Conservation (phyloP, 202 grass and related monocot species). For the Eragrostis tef region DNA sequence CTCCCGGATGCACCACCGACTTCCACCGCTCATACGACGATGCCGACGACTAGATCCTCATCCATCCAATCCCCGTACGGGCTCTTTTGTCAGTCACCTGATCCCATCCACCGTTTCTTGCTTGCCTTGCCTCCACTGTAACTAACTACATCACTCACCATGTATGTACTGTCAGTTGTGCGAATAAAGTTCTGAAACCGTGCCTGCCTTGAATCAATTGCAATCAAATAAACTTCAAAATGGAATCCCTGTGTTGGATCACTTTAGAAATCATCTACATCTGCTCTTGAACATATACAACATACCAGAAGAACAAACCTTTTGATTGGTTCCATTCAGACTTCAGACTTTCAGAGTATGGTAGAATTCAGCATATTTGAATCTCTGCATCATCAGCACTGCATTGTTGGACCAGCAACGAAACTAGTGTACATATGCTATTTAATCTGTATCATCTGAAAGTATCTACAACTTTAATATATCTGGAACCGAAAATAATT, state of each 20-base stretch:
- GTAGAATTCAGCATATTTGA: not conserved
- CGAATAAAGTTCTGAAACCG: not conserved
- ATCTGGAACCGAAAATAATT: too few species aligned
- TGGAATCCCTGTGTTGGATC: not conserved
- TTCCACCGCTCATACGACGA: constrained; percentile 84
- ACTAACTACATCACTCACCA: not conserved
- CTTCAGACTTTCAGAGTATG: too few species aligned
- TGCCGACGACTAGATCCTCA: not conserved
- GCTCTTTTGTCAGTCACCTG: not conserved
- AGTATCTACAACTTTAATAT: not conserved
- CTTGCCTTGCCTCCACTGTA: not conserved
- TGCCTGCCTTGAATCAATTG: not conserved
- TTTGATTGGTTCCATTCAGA: not conserved
- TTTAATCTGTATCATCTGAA: not conserved
- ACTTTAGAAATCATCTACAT: not conserved
- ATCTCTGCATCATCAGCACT: not conserved
- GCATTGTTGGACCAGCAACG: not conserved
- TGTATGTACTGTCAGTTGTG: not conserved
- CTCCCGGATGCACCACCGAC: constrained; percentile 66
- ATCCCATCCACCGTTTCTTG: not conserved
- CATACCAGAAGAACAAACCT: not conserved
- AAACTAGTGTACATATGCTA: not conserved
- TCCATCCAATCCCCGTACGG: too few species aligned
- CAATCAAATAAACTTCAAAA: not conserved
- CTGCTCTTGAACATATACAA: not conserved